Evolutionary conservation across 2,329 filamentous ascomycete species (phyloP), one percentile per base, ranked within the genome.

Genomic region (Colletotrichum australisinense): DNA sequence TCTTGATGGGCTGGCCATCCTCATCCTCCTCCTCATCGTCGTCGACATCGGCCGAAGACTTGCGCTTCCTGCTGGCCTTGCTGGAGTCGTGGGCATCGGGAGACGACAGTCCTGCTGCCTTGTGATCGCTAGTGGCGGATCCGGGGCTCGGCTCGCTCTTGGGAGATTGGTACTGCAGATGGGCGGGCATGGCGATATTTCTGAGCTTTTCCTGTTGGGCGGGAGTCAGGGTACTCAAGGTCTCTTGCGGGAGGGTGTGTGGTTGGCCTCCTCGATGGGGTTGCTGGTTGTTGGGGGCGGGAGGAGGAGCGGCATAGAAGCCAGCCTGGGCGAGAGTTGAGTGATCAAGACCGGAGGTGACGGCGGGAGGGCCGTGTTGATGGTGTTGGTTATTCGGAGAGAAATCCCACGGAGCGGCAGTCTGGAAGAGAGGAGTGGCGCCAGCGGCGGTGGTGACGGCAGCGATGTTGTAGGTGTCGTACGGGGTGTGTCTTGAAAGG

Each of bases 1-100:
- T 98, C 88, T 98, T 98, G 72, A 87, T 79, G 32, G 86, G 86
- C 26, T 87, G 85, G 38, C 88, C 91, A 77, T 86, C 89, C 76
- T 88, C 88, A 63, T 90, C 82, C 35, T 88, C 84, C 58, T 90
- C 87, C 14, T 92, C 90, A 3, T 90, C 86, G 26, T 91, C 88
- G 5, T 88, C 86, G 55, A 83, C 79, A n/a, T 90, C 89, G 63
- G 87, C 88, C 0, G 91, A 91, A 0, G 91, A 90, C 83, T 95
- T 95, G 76, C 93, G 89, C 83, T 95, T 95, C 77, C 91, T 88
- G 74, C 82, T 87, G 70, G 81, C 78, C 75, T 86, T 86, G 73
- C 83, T 84, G n/a, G 86, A 86, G 58, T 74, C 72, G 9, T 69
- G 66, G 30, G 80, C 83, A 73, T 90, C 91, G n/a, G 92, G 92